Conservation (phyloP, 2,329 filamentous ascomycete species). For the Diaporthe destruens region DNA sequence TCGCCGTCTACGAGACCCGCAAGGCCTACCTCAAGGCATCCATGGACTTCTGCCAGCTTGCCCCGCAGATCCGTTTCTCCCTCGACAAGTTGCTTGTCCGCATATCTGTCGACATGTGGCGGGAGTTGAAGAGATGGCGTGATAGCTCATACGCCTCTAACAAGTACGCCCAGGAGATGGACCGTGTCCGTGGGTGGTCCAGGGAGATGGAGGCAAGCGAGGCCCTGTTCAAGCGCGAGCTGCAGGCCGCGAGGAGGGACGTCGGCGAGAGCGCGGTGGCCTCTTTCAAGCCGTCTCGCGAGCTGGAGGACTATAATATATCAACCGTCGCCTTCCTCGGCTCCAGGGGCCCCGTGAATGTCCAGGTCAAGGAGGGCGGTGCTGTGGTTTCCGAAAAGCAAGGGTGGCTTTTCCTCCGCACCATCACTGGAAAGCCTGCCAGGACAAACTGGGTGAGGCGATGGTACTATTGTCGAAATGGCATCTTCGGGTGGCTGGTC, state of each 20-base stretch:
- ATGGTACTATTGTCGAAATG: constrained; percentile 96
- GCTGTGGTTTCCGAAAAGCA: constrained; percentile 81
- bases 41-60: constrained; percentile 91
- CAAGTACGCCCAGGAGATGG: constrained; percentile 84
- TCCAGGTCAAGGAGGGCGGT: constrained; percentile 67
- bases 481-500: constrained; percentile 94
- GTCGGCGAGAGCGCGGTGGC: constrained; percentile 83
- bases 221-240: constrained; percentile 82
- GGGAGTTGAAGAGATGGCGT: constrained; percentile 81
- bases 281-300: constrained; percentile 83
- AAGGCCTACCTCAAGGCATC: constrained; percentile 92
- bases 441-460: constrained; percentile 89
- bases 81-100: constrained; percentile 89
- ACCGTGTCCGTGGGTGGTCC: constrained; percentile 91
- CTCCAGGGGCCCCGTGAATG: constrained; percentile 73
- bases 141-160: constrained; percentile 75
- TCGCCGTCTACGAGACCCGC: constrained; percentile 91
- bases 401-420: constrained; percentile 90
- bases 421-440: constrained; percentile 87
- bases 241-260: constrained; percentile 82
- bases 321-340: constrained; percentile 92
- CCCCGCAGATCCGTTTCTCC: constrained; percentile 85
- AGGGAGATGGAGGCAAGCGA: constrained; percentile 95
- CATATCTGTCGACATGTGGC: constrained; percentile 88
- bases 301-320: constrained; percentile 91